Evolutionary conservation across 148 eudicot genomes (phyloP), one percentile per base, ranked within the genome.

Genomic region (Fagopyrum tataricum): DNA sequence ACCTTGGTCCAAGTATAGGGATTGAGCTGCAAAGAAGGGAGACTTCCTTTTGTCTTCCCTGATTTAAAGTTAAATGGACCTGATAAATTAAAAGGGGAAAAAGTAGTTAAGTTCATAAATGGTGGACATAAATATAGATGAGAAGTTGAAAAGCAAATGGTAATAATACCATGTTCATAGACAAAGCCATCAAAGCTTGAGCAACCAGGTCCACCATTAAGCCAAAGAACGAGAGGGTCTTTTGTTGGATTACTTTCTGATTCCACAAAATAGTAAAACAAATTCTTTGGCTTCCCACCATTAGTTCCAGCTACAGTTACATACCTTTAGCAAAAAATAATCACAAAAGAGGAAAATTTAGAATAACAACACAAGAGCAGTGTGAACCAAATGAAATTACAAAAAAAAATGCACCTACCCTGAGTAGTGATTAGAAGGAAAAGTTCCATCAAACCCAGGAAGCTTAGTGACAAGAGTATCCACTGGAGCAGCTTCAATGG

Each of bases 161-260:
- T 20, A 72, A 73, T 4, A 64, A 13, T 81, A 84, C 87, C 87
- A 21, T 84, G 87, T 77, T 84, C 87, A 31, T 84, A 84, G 42
- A 84, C 74, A 73, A 84, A 84, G n/a, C 84, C 87, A 62, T 84
- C 87, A n/a, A n/a, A n/a, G n/a, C n/a, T n/a, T n/a, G n/a, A n/a
- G n/a, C n/a, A 84, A 5, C 87, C 87, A 2, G 87, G 87, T n/a
- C 87, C 87, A 6, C 87, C 87, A 80, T 85, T 85, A 15, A 85
- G 78, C 87, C 87, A 85, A 5, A 85, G 73, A 42, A 85, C 87
- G 67, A 85, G 62, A 31, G 87, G 78, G 75, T 85, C 85, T 58
- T n/a, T 82, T 18, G 67, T 14, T 9, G 87, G 80, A 13, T 80
- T n/a, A 39, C 83, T 82, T 68, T 85, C 85, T 6, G 87, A 85